Percentiles rank a stretch among this genome's conserved stretches.
Conservation (phyloP, 2,329 filamentous ascomycete species). For the Tetracladium maxilliforme region DNA sequence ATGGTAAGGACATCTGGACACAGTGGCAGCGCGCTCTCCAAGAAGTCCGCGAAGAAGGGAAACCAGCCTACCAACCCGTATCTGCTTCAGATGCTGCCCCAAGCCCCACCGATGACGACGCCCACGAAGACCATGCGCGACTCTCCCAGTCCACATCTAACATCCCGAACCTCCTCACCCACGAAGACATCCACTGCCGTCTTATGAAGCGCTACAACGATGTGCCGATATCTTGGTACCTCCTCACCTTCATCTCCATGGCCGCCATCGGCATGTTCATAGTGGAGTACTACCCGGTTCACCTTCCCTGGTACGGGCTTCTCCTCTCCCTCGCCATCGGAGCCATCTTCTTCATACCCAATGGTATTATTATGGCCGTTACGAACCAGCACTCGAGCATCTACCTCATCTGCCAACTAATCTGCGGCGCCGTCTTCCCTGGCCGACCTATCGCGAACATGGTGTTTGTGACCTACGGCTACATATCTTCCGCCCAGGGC, state of each 20-base stretch:
- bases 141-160: conserved; percentile 42
- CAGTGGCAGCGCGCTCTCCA: conserved; percentile 59
- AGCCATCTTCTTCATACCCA: conserved; percentile 72
- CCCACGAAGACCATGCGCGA: conserved; percentile 30
- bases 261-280: conserved; percentile 67
- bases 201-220: conserved; percentile 75
- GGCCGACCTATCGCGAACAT: conserved; percentile 81
- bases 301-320: conserved; percentile 77
- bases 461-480: conserved; percentile 86
- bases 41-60: conserved; percentile 39
- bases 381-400: conserved; percentile 82
- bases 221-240: conserved; percentile 70
- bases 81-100: conserved; percentile 12
- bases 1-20: conserved; percentile 66
- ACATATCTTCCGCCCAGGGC: conserved; percentile 77
- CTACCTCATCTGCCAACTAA: conserved; percentile 74
- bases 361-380: conserved; percentile 86
- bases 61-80: conserved; percentile 38
- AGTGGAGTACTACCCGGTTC: conserved; percentile 72
- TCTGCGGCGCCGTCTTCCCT: conserved; percentile 70
- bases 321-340: conserved; percentile 67
- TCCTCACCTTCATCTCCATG: conserved; percentile 63
- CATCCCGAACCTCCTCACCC: conserved; percentile 38
- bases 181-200: conserved; percentile 72
- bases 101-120: conserved; percentile 27